These are phyloP conservation scores for Mucor plumbeus DNA, from an alignment of 371 early-diverging fungal species.

Conservation along the genomic window DNA sequence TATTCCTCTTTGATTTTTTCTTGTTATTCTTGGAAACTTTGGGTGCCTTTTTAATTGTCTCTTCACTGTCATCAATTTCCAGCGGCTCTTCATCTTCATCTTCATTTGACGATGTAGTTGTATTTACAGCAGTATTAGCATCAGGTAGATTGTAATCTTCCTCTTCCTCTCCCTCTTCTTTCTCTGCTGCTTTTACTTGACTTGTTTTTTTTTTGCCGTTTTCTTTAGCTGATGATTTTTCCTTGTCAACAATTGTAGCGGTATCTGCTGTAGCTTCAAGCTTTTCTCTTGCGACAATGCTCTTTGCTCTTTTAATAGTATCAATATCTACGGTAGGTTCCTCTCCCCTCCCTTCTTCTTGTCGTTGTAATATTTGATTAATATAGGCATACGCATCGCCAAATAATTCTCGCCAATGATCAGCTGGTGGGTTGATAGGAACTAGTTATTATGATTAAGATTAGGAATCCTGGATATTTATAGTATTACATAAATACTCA, in stretches of 20 bases:
- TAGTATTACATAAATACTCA: constrained; percentile 17
- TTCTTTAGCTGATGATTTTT: background rate
- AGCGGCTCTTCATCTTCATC: background rate
- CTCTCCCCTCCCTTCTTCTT: constrained; percentile 16
- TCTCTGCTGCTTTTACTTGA: background rate
- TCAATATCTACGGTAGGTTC: constrained; percentile 21
- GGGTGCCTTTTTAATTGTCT: background rate
- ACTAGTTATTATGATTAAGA: background rate
- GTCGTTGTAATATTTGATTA: constrained; percentile 15
- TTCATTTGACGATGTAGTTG: background rate
- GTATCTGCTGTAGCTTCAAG: background rate
- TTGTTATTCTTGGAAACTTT: background rate
- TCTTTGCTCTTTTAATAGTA: constrained; percentile 41
- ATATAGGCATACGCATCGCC: constrained; percentile 30
- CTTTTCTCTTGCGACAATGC: constrained; percentile 27
- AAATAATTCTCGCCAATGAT: constrained; percentile 19
- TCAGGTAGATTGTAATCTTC: background rate
- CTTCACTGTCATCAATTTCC: background rate
- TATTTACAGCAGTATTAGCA: no score
- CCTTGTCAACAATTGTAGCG: background rate
- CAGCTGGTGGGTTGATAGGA: background rate
- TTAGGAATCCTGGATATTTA: background rate
- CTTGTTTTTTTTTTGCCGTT: background rate
- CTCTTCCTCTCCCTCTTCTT: no score
- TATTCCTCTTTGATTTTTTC: background rate